These are phyloP conservation scores for Farysia itapuensis DNA, from an alignment of 1,284 basidiomycete species.

Conservation along the genomic window DNA sequence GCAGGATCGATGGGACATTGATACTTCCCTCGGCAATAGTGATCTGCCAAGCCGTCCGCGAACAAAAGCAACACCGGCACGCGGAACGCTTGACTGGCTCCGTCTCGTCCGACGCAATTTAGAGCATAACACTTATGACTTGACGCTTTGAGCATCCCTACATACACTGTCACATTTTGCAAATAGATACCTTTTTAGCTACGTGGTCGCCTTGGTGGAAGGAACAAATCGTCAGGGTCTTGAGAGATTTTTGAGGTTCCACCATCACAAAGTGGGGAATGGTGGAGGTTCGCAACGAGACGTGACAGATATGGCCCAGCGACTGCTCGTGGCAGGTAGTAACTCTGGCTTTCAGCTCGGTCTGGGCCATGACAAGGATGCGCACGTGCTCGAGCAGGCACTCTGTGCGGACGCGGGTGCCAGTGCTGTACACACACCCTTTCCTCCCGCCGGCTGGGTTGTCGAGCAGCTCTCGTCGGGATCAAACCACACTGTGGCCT, in stretches of 20 bases:
- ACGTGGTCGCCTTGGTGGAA: no score
- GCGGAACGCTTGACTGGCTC: slow-evolving; percentile 25
- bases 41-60: slow-evolving; percentile 13
- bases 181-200: no score
- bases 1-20: slow-evolving; percentile 31
- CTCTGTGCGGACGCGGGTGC: slow-evolving; percentile 1
- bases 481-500: slow-evolving; percentile 28
- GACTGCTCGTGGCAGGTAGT: slow-evolving; percentile 28
- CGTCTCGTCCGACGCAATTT: slow-evolving; percentile 21
- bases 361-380: slow-evolving; percentile 16
- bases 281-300: no score
- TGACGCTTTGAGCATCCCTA: slow-evolving; percentile 6
- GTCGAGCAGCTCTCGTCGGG: slow-evolving; percentile 18
- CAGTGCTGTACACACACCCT: background rate
- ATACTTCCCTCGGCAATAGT: slow-evolving; percentile 5
- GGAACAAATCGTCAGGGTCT: no score
- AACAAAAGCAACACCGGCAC: slow-evolving; percentile 2
- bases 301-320: slow-evolving; percentile 7
- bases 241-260: no score
- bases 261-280: slow-evolving; percentile 1
- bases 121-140: slow-evolving; percentile 17
- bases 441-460: slow-evolving; percentile 9
- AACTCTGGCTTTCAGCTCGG: slow-evolving; percentile 34
- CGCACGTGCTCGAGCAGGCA: slow-evolving; percentile 4
- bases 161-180: no score